These are phyloP conservation scores for Mycena alexandri DNA, from an alignment of 768 basidiomycete genomes.

Conservation along the genomic window DNA sequence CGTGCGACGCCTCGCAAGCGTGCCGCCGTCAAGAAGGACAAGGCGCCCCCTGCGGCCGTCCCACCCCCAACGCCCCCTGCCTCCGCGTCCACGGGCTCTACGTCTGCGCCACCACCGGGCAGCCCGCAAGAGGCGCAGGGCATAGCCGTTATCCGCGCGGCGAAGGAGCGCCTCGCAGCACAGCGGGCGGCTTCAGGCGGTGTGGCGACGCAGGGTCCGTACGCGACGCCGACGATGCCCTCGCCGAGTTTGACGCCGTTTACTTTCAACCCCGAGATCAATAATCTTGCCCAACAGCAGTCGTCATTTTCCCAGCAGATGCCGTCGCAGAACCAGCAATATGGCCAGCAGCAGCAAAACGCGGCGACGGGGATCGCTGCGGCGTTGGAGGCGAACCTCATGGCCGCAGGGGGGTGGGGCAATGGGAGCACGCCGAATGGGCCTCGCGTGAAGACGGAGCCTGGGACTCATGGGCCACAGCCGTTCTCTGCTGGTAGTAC, in stretches of 20 bases:
- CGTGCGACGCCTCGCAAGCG: constrained; percentile 26
- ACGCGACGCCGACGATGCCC: neutral
- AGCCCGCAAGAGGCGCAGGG: neutral
- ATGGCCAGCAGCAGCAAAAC: constrained; percentile 10
- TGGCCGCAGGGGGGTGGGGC: neutral
- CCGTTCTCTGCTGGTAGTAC: constrained; percentile 12
- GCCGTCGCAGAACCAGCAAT: neutral
- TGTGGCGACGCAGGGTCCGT: neutral
- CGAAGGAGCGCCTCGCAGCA: constrained; percentile 21
- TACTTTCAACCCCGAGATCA: constrained; percentile 6
- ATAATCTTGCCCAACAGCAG: neutral
- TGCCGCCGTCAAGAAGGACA: constrained; percentile 6
- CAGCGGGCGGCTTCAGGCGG: neutral
- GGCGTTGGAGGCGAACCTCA: constrained; percentile 21
- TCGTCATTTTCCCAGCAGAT: neutral
- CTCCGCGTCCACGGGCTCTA: constrained; percentile 14
- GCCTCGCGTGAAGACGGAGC: constrained; percentile 22
- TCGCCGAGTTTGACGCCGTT: neutral
- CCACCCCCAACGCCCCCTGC: constrained; percentile 22
- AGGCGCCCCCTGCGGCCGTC: neutral
- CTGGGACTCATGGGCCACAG: neutral
- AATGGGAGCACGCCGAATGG: constrained; percentile 4
- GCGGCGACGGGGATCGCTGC: constrained; percentile 21
- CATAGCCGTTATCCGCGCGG: neutral
- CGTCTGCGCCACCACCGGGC: neutral